phyloP scores from a whole-genome alignment of 2,329 filamentous ascomycete species.

The Calonectria crousiana region DNA sequence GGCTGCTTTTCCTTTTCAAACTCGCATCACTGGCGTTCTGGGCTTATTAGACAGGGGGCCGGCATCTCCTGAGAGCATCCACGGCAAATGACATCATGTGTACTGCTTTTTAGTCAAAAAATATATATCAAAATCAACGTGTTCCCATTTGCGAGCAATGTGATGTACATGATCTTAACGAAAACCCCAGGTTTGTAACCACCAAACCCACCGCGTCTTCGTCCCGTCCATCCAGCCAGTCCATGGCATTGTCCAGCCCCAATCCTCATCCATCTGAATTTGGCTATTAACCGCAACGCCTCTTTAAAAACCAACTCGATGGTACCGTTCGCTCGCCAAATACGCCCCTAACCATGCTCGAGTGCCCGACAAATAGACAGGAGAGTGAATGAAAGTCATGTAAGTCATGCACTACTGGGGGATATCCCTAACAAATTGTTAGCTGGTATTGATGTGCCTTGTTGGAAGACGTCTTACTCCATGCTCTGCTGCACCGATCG shows the following conservation, averaged over 20 bases:
- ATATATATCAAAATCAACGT: not conserved
- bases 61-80: constrained; percentile 15
- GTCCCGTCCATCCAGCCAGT: not conserved
- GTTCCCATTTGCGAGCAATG: not conserved
- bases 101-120: not conserved
- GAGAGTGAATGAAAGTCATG: not conserved
- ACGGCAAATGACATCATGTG: constrained; percentile 14
- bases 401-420: constrained; percentile 41
- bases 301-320: constrained; percentile 24
- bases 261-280: constrained; percentile 14
- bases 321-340: constrained; percentile 8
- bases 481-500: constrained; percentile 79
- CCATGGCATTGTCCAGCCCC: constrained; percentile 15
- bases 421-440: constrained; percentile 46
- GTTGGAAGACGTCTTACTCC: constrained; percentile 59
- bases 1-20: not conserved
- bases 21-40: constrained; percentile 21
- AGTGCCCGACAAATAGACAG: constrained; percentile 14
- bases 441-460: not conserved
- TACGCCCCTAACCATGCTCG: constrained; percentile 33
- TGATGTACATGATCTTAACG: not conserved
- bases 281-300: constrained; percentile 35
- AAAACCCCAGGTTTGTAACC: not conserved
- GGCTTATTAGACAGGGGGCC: constrained; percentile 20
- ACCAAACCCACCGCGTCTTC: not conserved